phyloP scores from a whole-genome alignment of 2,329 filamentous ascomycete genomes.

The Epichloe scottii region DNA sequence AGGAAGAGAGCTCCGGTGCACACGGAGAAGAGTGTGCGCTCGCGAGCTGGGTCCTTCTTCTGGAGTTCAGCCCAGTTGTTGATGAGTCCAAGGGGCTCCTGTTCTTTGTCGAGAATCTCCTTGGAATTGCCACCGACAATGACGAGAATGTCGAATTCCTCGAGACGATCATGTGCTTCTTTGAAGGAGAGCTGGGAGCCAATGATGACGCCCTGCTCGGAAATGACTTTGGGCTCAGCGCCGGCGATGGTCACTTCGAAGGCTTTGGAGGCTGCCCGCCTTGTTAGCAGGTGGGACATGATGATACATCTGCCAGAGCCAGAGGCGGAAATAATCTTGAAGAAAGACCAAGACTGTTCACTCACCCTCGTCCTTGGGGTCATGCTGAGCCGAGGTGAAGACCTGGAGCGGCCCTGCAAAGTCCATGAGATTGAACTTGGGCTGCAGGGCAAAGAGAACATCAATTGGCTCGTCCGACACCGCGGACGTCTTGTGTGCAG shows the following conservation, averaged over 20 bases:
- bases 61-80: constrained; percentile 67
- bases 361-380: constrained; percentile 39
- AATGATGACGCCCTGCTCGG: constrained; percentile 54
- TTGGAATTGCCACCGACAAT: constrained; percentile 60
- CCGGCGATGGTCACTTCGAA: constrained; percentile 46
- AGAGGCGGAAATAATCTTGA: too few relatives aligned
- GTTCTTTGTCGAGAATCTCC: constrained; percentile 51
- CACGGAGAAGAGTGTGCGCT: constrained; percentile 70
- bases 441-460: constrained; percentile 47
- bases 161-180: constrained; percentile 60
- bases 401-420: constrained; percentile 43
- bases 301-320: too few relatives aligned
- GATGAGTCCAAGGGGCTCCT: constrained; percentile 60
- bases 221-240: constrained; percentile 41
- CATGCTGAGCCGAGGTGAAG: constrained; percentile 36
- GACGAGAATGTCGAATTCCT: constrained; percentile 70
- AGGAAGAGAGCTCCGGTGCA: constrained; percentile 71
- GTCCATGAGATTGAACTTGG: constrained; percentile 47
- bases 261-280: constrained; percentile 36
- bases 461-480: constrained; percentile 44
- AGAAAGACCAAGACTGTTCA: background rate
- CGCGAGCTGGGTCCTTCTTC: constrained; percentile 63
- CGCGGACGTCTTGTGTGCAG: constrained; percentile 43
- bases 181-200: constrained; percentile 66
- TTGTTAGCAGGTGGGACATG: background rate